These are phyloP conservation scores for Lecanosticta acicola DNA, from an alignment of 2,329 filamentous ascomycete genomes.

Conservation along the genomic window DNA sequence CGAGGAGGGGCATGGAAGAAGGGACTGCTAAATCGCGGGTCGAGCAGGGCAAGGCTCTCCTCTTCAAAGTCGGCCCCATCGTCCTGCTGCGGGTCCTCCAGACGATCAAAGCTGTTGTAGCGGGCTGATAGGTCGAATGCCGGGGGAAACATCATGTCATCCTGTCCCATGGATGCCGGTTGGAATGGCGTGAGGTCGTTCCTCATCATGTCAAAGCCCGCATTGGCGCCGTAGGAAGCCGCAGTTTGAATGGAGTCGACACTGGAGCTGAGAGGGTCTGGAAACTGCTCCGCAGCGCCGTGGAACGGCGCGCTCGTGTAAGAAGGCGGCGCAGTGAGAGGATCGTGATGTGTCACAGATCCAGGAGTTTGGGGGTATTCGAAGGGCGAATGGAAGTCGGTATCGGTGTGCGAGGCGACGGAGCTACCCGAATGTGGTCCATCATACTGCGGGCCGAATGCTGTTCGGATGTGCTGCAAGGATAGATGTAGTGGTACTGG, in stretches of 20 bases:
- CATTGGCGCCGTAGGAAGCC: constrained; percentile 6
- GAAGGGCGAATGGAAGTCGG: constrained; percentile 43
- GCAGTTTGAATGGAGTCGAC: constrained; percentile 42
- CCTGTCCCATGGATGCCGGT: constrained; percentile 9
- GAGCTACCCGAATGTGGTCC: constrained; percentile 44
- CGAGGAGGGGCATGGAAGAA: constrained; percentile 62
- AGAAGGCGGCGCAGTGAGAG: constrained; percentile 23
- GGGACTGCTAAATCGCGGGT: constrained; percentile 30
- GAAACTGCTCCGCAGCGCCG: constrained; percentile 26
- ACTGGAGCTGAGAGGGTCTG: constrained; percentile 40
- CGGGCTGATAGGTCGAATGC: constrained; percentile 28
- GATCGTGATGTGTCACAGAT: constrained; percentile 37
- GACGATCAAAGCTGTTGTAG: constrained; percentile 17
- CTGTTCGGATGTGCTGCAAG: constrained; percentile 41
- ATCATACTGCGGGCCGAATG: constrained; percentile 37
- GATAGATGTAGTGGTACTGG: constrained; percentile 36
- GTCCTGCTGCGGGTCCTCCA: constrained; percentile 14
- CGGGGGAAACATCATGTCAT: constrained; percentile 32
- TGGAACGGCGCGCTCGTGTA: constrained; percentile 8
- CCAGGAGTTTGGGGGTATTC: constrained; percentile 45
- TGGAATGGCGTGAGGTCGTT: constrained; percentile 3
- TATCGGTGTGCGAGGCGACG: constrained; percentile 43
- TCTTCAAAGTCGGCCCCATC: constrained; percentile 19
- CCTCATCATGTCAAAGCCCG: background rate
- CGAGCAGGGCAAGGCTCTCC: constrained; percentile 22